A percentile compares a stretch with the other conserved stretches of the same genome.
These are phyloP conservation scores for Pilobolus umbonatus DNA, from an alignment of 192 early-diverging fungal species.

Conservation along the genomic window DNA sequence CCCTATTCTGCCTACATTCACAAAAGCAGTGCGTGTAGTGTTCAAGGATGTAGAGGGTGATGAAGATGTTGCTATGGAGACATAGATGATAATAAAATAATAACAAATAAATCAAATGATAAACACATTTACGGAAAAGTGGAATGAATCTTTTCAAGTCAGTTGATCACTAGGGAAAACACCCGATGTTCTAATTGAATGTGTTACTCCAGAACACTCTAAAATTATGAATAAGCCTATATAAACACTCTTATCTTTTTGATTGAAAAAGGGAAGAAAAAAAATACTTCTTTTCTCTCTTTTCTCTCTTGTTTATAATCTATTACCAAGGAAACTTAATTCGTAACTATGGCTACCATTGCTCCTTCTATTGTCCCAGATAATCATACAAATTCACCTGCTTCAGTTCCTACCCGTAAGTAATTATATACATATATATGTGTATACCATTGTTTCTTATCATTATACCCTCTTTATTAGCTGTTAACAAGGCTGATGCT, in stretches of 20 bases:
- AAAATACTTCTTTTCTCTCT: not conserved
- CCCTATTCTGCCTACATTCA: conserved; percentile 41
- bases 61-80: not conserved
- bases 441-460: not conserved
- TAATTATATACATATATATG: not conserved
- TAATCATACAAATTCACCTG: not conserved
- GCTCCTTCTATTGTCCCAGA: not conserved
- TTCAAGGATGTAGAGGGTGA: conserved; percentile 40
- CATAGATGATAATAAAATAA: too few relatives aligned
- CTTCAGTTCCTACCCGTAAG: not conserved
- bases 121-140: too few relatives aligned
- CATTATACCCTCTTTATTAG: not conserved
- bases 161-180: too few relatives aligned
- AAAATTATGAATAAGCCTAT: too few relatives aligned
- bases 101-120: conserved; percentile 5
- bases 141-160: too few relatives aligned
- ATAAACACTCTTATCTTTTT: too few relatives aligned
- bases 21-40: conserved; percentile 49
- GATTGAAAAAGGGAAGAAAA: too few relatives aligned
- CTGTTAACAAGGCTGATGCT: not conserved
- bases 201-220: too few relatives aligned
- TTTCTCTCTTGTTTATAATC: not conserved
- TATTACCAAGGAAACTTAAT: conserved; percentile 1
- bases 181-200: too few relatives aligned
- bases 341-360: not conserved